Percentiles rank a stretch among this genome's conserved stretches.
These are phyloP conservation scores for Diaporthe humulicola DNA, from an alignment of 2,329 filamentous ascomycete genomes.

Conservation along the genomic window DNA sequence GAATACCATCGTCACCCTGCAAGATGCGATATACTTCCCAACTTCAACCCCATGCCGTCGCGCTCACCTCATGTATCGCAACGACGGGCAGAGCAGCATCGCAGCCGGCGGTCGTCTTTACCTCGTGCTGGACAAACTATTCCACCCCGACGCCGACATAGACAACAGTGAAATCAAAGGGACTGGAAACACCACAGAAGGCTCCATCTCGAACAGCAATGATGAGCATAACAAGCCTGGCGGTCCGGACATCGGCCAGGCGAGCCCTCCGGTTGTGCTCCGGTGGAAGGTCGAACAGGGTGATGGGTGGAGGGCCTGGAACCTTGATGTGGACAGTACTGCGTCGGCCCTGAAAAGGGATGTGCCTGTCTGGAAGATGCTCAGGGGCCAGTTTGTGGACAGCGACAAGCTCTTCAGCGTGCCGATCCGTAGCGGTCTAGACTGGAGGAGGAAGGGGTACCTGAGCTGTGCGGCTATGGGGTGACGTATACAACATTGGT, in stretches of 20 bases:
- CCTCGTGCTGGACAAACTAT: neutral
- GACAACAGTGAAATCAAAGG: too few species aligned
- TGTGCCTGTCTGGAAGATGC: constrained; percentile 15
- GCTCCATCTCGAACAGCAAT: neutral
- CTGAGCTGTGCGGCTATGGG: neutral
- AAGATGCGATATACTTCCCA: neutral
- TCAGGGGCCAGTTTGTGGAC: constrained; percentile 19
- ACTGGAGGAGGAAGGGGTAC: constrained; percentile 12
- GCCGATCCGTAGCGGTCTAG: neutral
- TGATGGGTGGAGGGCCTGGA: constrained; percentile 2
- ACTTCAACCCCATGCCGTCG: neutral
- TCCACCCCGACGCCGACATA: neutral
- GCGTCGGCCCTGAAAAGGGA: constrained; percentile 6
- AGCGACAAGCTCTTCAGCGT: constrained; percentile 23
- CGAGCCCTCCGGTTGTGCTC: neutral
- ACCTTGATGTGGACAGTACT: neutral
- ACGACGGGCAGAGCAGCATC: neutral
- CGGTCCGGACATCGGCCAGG: neutral
- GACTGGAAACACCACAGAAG: neutral
- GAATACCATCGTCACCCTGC: neutral
- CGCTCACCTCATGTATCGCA: neutral
- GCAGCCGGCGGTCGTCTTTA: neutral
- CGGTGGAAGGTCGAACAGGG: neutral
- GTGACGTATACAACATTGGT: neutral
- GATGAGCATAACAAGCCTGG: too few species aligned